Evolutionary conservation across 805 yeast species (phyloP).

Genomic region (Candida loeiensis): DNA sequence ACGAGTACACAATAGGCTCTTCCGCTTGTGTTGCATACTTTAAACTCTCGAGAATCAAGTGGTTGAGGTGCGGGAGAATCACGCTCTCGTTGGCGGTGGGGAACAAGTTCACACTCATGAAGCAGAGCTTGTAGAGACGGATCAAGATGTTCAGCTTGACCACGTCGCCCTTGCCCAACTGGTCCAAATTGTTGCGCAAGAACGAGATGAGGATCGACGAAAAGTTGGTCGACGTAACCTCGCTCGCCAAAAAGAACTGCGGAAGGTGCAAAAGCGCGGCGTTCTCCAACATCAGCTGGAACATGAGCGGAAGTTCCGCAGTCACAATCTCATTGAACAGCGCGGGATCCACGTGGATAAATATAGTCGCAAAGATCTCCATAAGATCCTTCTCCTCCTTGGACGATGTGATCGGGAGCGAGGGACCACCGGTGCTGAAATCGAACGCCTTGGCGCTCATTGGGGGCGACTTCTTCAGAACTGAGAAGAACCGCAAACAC

Average conservation of each 20-base stretch:
- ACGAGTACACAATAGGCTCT: conserved; percentile 88
- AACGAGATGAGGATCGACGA: conserved; percentile 79
- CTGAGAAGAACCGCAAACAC: conserved; percentile 73
- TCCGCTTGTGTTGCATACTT: conserved; percentile 78
- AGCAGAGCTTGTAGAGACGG: conserved; percentile 84
- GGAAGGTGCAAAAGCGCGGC: conserved; percentile 87
- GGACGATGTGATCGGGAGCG: conserved; percentile 78
- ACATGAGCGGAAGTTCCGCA: conserved; percentile 72
- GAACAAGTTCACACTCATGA: conserved; percentile 92
- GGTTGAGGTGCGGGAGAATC: conserved; percentile 80
- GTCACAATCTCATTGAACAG: conserved; percentile 91
- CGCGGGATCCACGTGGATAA: conserved; percentile 90
- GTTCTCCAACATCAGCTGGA: conserved; percentile 74
- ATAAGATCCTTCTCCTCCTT: conserved; percentile 92
- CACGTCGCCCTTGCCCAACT: conserved; percentile 76
- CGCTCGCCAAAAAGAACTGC: conserved; percentile 90
- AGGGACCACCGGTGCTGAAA: conserved; percentile 75
- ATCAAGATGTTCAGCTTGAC: conserved; percentile 77
- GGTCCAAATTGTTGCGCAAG: conserved; percentile 69
- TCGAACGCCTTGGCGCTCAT: conserved; percentile 36
- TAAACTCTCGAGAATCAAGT: conserved; percentile 75
- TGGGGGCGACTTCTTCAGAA: conserved; percentile 46
- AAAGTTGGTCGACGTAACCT: conserved; percentile 85
- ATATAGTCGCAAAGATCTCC: conserved; percentile 93
- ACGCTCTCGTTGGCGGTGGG: conserved; percentile 86